These are phyloP conservation scores for Schoenoplectus tabernaemontani DNA, from an alignment of 202 grass and related monocot species.

Conservation along the genomic window DNA sequence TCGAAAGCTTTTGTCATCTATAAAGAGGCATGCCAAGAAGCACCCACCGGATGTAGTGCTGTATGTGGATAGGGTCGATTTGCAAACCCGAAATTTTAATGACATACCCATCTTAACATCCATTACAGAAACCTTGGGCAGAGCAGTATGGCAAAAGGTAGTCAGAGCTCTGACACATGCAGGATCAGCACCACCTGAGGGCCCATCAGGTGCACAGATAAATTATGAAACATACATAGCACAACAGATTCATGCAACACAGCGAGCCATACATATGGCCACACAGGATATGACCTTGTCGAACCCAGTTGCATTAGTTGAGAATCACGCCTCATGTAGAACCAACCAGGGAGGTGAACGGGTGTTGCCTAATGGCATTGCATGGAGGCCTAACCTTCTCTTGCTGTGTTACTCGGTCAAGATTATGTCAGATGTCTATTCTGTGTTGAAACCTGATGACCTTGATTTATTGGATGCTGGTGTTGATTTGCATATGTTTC, in stretches of 20 bases:
- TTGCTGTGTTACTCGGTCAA: slow-evolving; percentile 66
- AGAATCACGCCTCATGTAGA: slow-evolving; percentile 68
- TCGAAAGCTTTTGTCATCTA: slow-evolving; percentile 57
- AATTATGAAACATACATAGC: slow-evolving; percentile 52
- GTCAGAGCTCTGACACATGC: slow-evolving; percentile 72
- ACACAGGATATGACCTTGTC: slow-evolving; percentile 40
- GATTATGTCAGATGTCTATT: slow-evolving; percentile 55
- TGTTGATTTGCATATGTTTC: slow-evolving; percentile 39
- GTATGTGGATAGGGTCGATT: slow-evolving; percentile 79
- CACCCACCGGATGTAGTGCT: slow-evolving; percentile 62
- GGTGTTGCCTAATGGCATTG: slow-evolving; percentile 71
- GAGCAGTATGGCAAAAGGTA: slow-evolving; percentile 50
- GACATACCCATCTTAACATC: slow-evolving; percentile 40
- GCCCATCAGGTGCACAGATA: slow-evolving; percentile 53
- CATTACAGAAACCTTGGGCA: slow-evolving; percentile 66
- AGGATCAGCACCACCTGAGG: slow-evolving; percentile 54
- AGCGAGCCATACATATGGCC: slow-evolving; percentile 56
- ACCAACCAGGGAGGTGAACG: slow-evolving; percentile 58
- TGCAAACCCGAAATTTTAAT: slow-evolving; percentile 38
- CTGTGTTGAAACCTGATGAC: slow-evolving; percentile 30
- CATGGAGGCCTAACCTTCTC: slow-evolving; percentile 58
- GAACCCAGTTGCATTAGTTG: slow-evolving; percentile 71
- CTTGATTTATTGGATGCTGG: slow-evolving; percentile 16
- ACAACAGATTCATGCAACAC: slow-evolving; percentile 44
- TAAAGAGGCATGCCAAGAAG: slow-evolving; percentile 69